phyloP scores from a whole-genome alignment of 2,329 filamentous ascomycete species.

The Diaporthe citri region DNA sequence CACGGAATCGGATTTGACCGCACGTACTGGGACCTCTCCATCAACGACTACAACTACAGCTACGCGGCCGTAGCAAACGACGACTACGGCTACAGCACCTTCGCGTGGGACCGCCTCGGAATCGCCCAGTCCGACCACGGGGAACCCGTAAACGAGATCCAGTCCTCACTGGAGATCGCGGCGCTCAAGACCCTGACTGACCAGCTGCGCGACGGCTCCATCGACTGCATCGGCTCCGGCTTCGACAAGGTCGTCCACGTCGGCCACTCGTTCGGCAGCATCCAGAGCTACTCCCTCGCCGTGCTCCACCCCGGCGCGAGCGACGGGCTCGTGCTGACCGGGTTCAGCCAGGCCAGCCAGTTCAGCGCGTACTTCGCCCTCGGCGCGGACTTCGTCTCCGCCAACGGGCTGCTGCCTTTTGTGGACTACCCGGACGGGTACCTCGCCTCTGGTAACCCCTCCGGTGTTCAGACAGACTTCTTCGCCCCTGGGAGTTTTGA shows the following conservation, averaged over 20 bases:
- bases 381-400: conserved; percentile 61
- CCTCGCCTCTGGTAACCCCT: conserved; percentile 59
- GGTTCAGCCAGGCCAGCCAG: conserved; percentile 63
- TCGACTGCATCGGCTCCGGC: conserved; percentile 1
- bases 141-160: conserved; percentile 37
- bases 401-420: conserved; percentile 49
- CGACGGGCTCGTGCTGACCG: conserved; percentile 71
- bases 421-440: conserved; percentile 63
- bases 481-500: conserved; percentile 68
- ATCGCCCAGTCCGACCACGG: conserved; percentile 34
- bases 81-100: conserved; percentile 37
- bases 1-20: conserved; percentile 69
- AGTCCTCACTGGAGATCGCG: conserved; percentile 35
- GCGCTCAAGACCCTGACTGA: conserved; percentile 33
- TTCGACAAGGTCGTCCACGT: conserved; percentile 67
- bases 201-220: conserved; percentile 29
- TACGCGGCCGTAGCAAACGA: conserved; percentile 28
- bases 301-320: conserved; percentile 64
- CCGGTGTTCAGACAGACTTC: conserved; percentile 65
- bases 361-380: conserved; percentile 60
- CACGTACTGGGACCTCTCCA: conserved; percentile 48
- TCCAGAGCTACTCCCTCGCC: conserved; percentile 68
- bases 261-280: conserved; percentile 74
- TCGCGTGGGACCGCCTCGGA: conserved; percentile 36
- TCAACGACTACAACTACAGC: conserved; percentile 37